Evolutionary conservation across 2,329 filamentous ascomycete species (phyloP).

Genomic region (Colletotrichum cuscutae): DNA sequence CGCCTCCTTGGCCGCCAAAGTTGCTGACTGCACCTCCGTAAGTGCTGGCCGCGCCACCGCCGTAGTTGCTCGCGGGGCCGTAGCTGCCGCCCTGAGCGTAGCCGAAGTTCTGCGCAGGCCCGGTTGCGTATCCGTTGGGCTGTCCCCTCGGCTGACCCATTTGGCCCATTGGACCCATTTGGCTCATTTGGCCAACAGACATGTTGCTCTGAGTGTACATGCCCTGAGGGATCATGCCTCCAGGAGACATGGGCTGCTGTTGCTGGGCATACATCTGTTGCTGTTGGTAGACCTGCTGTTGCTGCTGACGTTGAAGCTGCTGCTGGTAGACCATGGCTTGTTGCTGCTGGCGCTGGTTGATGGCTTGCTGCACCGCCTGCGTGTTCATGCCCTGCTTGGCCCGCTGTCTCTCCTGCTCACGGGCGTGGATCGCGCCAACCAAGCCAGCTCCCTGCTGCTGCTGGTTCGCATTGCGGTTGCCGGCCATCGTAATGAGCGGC

Average conservation of each 20-base stretch:
- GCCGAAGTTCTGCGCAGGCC: constrained; percentile 13
- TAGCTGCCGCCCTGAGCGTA: constrained; percentile 10
- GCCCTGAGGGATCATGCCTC: constrained; percentile 8
- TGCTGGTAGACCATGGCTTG: constrained; percentile 47
- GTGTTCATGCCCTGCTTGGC: constrained; percentile 76
- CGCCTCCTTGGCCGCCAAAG: constrained; percentile 7
- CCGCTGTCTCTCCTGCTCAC: constrained; percentile 81
- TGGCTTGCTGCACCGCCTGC: constrained; percentile 78
- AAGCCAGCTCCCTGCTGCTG: constrained; percentile 70
- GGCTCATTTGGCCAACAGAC: constrained; percentile 26
- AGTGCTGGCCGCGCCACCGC: background rate
- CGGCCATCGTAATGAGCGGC: constrained; percentile 75
- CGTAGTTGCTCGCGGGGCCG: constrained; percentile 10
- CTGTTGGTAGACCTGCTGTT: constrained; percentile 40
- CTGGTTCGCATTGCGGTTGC: constrained; percentile 46
- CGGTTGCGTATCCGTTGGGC: constrained; percentile 15
- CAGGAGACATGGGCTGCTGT: constrained; percentile 31
- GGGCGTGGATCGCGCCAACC: constrained; percentile 81
- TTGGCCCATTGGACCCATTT: background rate
- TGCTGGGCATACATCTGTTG: constrained; percentile 41
- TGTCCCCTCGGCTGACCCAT: constrained; percentile 18
- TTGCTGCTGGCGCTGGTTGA: constrained; percentile 69
- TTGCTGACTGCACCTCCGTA: background rate
- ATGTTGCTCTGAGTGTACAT: constrained; percentile 33
- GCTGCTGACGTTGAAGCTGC: constrained; percentile 44